Conservation (phyloP, 1,284 basidiomycete genomes). For the Volvariella volvacea region DNA sequence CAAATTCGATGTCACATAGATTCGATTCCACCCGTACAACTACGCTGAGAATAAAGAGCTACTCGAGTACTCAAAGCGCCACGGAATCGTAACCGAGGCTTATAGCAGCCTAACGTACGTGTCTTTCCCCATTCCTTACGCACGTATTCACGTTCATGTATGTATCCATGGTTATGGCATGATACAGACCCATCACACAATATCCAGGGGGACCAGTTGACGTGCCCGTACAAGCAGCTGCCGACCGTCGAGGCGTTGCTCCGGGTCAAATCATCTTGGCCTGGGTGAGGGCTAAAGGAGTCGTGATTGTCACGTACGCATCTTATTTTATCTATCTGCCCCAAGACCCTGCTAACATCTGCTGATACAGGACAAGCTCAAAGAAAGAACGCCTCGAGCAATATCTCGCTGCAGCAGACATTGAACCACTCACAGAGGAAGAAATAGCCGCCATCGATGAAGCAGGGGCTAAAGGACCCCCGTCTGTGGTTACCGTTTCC, state of each 20-base stretch:
- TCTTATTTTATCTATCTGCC: slow-evolving; percentile 2
- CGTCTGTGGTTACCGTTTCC: slow-evolving; percentile 8
- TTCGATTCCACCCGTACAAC: slow-evolving; percentile 69
- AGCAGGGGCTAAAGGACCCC: slow-evolving; percentile 37
- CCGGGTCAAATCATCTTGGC: slow-evolving; percentile 68
- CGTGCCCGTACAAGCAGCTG: slow-evolving; percentile 48
- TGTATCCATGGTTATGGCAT: neutral
- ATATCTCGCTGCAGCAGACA: slow-evolving; percentile 58
- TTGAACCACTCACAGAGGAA: slow-evolving; percentile 36
- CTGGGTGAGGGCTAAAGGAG: slow-evolving; percentile 63
- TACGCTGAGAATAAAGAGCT: slow-evolving; percentile 45
- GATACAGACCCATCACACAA: slow-evolving; percentile 63
- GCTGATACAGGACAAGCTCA: slow-evolving; percentile 52
- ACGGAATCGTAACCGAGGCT: slow-evolving; percentile 67
- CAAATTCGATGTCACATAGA: slow-evolving; percentile 25
- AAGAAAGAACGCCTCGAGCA: slow-evolving; percentile 56
- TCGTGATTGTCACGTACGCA: slow-evolving; percentile 59
- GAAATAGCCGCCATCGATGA: slow-evolving; percentile 55
- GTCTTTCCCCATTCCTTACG: slow-evolving; percentile 1
- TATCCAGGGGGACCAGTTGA: slow-evolving; percentile 72
- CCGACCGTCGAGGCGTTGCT: slow-evolving; percentile 48
- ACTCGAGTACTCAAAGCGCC: slow-evolving; percentile 44
- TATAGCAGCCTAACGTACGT: slow-evolving; percentile 62
- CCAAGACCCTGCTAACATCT: slow-evolving; percentile 1
- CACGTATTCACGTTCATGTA: neutral